Percentiles rank a stretch among this genome's conserved stretches.
These are phyloP conservation scores for Rubia yunnanensis DNA, from an alignment of 257 asterid species.

Conservation along the genomic window DNA sequence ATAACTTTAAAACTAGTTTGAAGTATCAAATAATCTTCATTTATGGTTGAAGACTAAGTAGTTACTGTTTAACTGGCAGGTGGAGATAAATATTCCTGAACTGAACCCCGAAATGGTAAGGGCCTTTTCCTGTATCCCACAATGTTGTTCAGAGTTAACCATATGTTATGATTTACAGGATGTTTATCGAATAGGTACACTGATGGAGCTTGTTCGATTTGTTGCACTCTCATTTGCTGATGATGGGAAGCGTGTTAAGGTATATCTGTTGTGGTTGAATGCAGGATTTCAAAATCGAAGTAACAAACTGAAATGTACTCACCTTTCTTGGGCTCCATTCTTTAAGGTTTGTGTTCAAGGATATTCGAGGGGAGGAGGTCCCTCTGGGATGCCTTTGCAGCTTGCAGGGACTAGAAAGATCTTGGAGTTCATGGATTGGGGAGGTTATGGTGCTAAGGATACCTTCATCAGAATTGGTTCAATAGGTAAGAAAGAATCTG, in stretches of 20 bases:
- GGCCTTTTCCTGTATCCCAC: slow-evolving; percentile 6
- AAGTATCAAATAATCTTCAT: background rate
- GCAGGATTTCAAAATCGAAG: background rate
- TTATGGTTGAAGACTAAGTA: background rate
- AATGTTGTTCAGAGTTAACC: slow-evolving; percentile 22
- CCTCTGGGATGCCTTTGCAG: slow-evolving; percentile 94
- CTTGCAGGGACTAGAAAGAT: slow-evolving; percentile 86
- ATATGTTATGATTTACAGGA: slow-evolving; percentile 57
- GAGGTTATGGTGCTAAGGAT: slow-evolving; percentile 74
- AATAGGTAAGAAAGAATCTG: slow-evolving; percentile 39
- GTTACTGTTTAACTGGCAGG: slow-evolving; percentile 35
- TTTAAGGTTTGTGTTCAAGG: slow-evolving; percentile 94
- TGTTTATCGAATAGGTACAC: slow-evolving; percentile 98
- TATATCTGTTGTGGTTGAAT: slow-evolving; percentile 13
- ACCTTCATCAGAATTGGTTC: slow-evolving; percentile 77
- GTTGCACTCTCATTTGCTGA: slow-evolving; percentile 92
- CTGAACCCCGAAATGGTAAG: slow-evolving; percentile 94
- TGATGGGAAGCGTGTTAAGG: slow-evolving; percentile 94
- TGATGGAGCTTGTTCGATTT: slow-evolving; percentile 82
- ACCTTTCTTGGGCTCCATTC: slow-evolving; percentile 11
- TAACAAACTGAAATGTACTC: slow-evolving; percentile 9
- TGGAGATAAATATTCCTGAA: slow-evolving; percentile 90
- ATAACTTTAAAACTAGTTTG: background rate
- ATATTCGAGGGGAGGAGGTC: slow-evolving; percentile 96
- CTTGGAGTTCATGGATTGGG: slow-evolving; percentile 98